These are phyloP conservation scores for Leccinellum luteum DNA, from an alignment of 768 basidiomycete genomes.

Conservation along the genomic window DNA sequence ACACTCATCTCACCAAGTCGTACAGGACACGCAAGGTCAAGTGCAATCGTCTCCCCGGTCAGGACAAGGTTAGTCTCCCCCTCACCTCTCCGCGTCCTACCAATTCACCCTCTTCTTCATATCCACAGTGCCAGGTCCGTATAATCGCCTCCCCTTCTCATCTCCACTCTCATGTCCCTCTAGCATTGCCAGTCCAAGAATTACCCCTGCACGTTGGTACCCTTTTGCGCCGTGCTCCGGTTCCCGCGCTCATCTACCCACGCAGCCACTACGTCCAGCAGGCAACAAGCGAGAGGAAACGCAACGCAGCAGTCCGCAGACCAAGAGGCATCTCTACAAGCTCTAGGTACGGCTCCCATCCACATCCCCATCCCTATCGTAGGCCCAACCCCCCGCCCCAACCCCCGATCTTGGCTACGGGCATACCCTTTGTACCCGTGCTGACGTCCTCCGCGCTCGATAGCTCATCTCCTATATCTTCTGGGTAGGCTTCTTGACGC, in stretches of 20 bases:
- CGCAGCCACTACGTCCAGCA: conserved; percentile 77
- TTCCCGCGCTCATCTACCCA: conserved; percentile 18
- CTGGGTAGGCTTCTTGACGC: conserved; percentile 40
- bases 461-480: conserved; percentile 32
- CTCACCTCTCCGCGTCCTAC: conserved; percentile 1
- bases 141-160: conserved; percentile 14
- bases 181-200: conserved; percentile 87
- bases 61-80: conserved; percentile 64
- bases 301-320: conserved; percentile 55
- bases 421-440: conserved; percentile 26
- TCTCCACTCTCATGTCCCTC: conserved; percentile 8
- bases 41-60: conserved; percentile 77
- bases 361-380: neutral
- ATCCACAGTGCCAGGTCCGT: conserved; percentile 62
- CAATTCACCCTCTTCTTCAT: conserved; percentile 17
- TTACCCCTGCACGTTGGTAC: conserved; percentile 85
- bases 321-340: conserved; percentile 60
- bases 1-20: conserved; percentile 2
- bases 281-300: conserved; percentile 83
- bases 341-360: conserved; percentile 40
- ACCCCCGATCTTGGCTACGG: conserved; percentile 17
- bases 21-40: conserved; percentile 83
- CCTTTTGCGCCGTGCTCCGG: conserved; percentile 13
- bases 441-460: conserved; percentile 18
- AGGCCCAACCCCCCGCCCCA: neutral